Base-by-base conservation (phyloP, 2,329 filamentous ascomycete species). In the Fusarium fujikuroi region DNA sequence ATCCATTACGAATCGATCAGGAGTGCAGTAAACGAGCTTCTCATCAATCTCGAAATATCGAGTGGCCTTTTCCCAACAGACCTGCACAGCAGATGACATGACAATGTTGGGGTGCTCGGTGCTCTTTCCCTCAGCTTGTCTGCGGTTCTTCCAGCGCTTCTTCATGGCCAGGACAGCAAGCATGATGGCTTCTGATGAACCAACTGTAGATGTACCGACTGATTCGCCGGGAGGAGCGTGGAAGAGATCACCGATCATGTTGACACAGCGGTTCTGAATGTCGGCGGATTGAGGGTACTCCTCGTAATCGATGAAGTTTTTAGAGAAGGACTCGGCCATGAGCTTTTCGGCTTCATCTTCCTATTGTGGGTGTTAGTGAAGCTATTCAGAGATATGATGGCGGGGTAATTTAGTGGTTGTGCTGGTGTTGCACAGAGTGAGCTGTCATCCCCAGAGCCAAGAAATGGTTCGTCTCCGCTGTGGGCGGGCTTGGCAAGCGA, bases 301-400 rank as follows among this genome's bases (percentile, higher is more conserved):
- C 80, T 95, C 93, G 81, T 95, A 95, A 80, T 95, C 93, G 83
- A 95, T 95, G 82, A 98, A 98, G 87, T 98, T 98, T 84, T 97
- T 98, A 81, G 93, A 91, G 81, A 98, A 94, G 60, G 93, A 90
- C 74, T 98, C 94, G 74, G 91, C 86, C 95, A 98, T 98, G 83
- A 98, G 93, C 84, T 97, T 95, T 85, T 98, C 95, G 25, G 92
- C 95, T 83, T 98, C 95, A 50, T 97, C 93, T 85, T 98, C 95
- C 92, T 94, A 18, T 16, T 10, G 3, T 21, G 19, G 53, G 64
- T 66, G 66, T 76, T 63, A 76, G 75, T 60, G 60, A 73, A 44
- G 67, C 46, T 64, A 64, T 69, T 60, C 49, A 59, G 49, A 72
- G n/a, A 14, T n/a, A n/a, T 44, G 44, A 16, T 46, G 28, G 60